Evolutionary conservation across 371 early-diverging fungal species (phyloP), one percentile per base, ranked within the genome.

Genomic region (Circinella minor): DNA sequence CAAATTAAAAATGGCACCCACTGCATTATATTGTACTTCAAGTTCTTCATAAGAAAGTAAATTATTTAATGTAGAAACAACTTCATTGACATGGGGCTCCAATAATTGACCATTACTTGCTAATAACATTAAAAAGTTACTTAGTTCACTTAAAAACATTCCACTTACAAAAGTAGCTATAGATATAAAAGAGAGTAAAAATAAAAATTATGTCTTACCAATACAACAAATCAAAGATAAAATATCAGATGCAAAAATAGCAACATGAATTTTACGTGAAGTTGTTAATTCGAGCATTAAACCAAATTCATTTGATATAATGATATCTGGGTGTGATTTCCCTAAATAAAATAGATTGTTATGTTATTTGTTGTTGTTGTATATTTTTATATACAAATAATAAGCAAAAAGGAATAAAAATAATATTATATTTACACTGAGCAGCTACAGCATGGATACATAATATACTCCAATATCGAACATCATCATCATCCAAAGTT

Each of bases 401-500:
- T 27, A 27, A 27, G 2, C 27, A 27, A 27, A 27, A 27, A 27
- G 27, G 27, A 27, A 27, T 27, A 55, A 55, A 7, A n/a, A 20
- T 36, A 38, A 11, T 27, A 27, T 27, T 27, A 4, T 17, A 61
- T 20, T 14, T 71, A 78, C 79, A 73, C 72, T 82, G 81, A 20
- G 77, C 76, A 37, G 83, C 86, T 4, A 86, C 82, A 17, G 84
- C 87, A 57, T 85, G 85, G 1, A 86, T 78, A 64, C 88, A 78
- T 9, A 90, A 78, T 48, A 92, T 73, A 13, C 92, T 86, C 94
- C 94, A 93, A 60, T 91, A 91, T 34, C 86, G 83, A 5, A 91
- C 87, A 74, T 93, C 93, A 17, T 87, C 89, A 66, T 93, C 94
- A n/a, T 84, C 82, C 17, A 86, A 73, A n/a, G 86, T 84, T n/a